These are phyloP conservation scores for Solanum clarkiae DNA, from an alignment of 257 asterid species.

Conservation along the genomic window DNA sequence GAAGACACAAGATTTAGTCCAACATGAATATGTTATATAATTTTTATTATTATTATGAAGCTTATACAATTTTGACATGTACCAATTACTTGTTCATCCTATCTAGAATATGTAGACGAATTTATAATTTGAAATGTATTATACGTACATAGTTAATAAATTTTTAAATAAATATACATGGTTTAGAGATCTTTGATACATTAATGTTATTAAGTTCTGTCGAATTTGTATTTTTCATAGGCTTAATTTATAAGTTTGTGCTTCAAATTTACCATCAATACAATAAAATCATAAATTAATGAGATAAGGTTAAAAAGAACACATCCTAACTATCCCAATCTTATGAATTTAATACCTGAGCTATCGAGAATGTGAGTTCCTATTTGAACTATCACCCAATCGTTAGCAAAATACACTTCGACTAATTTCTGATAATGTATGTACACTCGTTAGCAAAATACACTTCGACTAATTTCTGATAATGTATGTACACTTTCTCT, in stretches of 20 bases:
- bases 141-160: neutral
- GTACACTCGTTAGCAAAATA: too few species aligned
- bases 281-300: neutral
- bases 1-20: conserved; percentile 17
- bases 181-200: neutral
- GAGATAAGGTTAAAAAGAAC: too few species aligned
- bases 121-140: neutral
- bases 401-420: too few species aligned
- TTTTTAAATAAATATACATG: neutral
- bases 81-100: neutral
- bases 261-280: neutral
- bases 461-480: too few species aligned
- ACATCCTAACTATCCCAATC: too few species aligned
- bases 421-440: too few species aligned
- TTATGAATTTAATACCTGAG: too few species aligned
- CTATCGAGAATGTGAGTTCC: too few species aligned
- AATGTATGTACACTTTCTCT: too few species aligned
- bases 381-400: too few species aligned
- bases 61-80: too few species aligned
- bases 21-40: neutral
- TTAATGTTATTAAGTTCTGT: neutral
- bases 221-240: neutral
- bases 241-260: neutral
- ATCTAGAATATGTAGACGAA: neutral
- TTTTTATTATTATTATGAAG: too few species aligned